A percentile compares a stretch with the other conserved stretches of the same genome.
Conservation (phyloP, 257 asterid species). For the Verbena officinalis region DNA sequence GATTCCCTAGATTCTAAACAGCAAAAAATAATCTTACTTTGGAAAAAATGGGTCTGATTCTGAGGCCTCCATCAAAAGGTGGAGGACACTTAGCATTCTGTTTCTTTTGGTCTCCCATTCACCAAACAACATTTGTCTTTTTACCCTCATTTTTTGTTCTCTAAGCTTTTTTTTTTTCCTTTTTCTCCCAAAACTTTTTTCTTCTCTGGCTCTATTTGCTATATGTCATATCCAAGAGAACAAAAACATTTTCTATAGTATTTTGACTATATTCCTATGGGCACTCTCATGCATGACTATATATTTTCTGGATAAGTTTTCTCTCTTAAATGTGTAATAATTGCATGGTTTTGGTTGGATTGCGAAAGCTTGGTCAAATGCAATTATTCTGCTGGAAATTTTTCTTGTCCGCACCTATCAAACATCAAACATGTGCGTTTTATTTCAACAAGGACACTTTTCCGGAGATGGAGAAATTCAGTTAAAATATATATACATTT, state of each 20-base stretch:
- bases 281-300: not conserved
- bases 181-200: constrained; percentile 20
- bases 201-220: constrained; percentile 21
- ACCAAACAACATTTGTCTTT: constrained; percentile 40
- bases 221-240: constrained; percentile 1
- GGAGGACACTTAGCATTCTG: constrained; percentile 29
- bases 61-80: constrained; percentile 34
- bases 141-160: constrained; percentile 1
- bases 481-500: not conserved
- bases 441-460: not conserved
- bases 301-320: constrained; percentile 8
- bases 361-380: not conserved
- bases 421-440: not conserved
- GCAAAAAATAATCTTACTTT: not conserved
- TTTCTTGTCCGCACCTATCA: not conserved
- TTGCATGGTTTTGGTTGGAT: no score
- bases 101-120: constrained; percentile 44
- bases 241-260: no score
- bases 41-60: constrained; percentile 6
- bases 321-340: not conserved
- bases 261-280: constrained; percentile 17
- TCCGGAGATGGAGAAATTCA: not conserved
- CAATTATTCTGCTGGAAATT: not conserved
- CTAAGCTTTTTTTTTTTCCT: not conserved
- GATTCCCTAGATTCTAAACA: constrained; percentile 25